Percentiles rank a stretch among this genome's conserved stretches.
Conservation (phyloP, 2,329 filamentous ascomycete species). For the Ophiostoma quercus region DNA sequence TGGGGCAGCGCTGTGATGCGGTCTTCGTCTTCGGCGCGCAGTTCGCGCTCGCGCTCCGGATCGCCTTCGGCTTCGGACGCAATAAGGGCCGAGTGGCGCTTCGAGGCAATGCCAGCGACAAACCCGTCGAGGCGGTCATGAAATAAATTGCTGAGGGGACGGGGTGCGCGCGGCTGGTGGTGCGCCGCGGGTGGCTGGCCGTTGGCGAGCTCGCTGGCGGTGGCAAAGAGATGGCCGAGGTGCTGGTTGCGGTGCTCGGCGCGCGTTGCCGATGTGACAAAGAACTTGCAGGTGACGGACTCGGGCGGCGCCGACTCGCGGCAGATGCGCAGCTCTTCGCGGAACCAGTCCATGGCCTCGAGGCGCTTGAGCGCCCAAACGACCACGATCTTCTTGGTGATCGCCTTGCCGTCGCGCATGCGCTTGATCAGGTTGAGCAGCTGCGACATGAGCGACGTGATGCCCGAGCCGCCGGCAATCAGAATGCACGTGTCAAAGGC, state of each 20-base stretch:
- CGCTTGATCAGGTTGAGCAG: slow-evolving; percentile 90
- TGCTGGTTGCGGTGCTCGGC: slow-evolving; percentile 40
- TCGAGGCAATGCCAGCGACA: slow-evolving; percentile 78
- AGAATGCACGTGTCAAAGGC: slow-evolving; percentile 91
- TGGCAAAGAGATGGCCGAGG: slow-evolving; percentile 26
- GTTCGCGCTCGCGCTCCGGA: slow-evolving; percentile 68
- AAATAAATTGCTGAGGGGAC: slow-evolving; percentile 68
- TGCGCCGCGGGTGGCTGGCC: slow-evolving; percentile 22
- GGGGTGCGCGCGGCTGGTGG: slow-evolving; percentile 44
- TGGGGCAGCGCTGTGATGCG: slow-evolving; percentile 74
- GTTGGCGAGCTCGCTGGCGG: background rate
- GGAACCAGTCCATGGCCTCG: slow-evolving; percentile 97
- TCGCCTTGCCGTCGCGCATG: slow-evolving; percentile 90
- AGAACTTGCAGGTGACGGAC: slow-evolving; percentile 89
- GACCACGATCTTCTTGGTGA: slow-evolving; percentile 83
- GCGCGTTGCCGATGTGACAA: slow-evolving; percentile 73
- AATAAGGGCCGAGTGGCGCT: slow-evolving; percentile 79
- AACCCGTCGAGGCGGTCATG: slow-evolving; percentile 85
- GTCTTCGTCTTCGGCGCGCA: slow-evolving; percentile 78
- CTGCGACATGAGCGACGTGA: slow-evolving; percentile 89
- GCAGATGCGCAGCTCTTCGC: slow-evolving; percentile 88
- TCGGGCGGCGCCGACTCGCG: slow-evolving; percentile 82
- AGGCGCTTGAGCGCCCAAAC: slow-evolving; percentile 91
- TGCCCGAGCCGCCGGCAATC: slow-evolving; percentile 89
- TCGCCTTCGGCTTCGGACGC: slow-evolving; percentile 76